Base-by-base conservation (phyloP, 73 alveolate genomes). In the Uronychia binucleata region DNA sequence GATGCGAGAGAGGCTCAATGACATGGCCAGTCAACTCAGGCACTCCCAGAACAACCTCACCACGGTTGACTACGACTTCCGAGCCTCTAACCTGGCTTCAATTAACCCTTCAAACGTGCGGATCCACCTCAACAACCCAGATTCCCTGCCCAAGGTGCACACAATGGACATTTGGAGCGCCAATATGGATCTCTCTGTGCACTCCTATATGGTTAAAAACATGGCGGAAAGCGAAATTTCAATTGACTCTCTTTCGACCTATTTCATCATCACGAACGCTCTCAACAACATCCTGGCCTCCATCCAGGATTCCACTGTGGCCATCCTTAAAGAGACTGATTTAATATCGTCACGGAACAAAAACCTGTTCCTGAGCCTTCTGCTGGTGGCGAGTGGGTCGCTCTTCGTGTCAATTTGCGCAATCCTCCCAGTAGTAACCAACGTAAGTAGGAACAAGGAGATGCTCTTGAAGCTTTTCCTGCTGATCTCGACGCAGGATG, bases 401-500 rank as follows among this genome's bases (percentile, higher is more conserved):
- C 84, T 86, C n/a, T 33, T 86, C 67, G 75, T 79, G 0, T 86
- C 92, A 1, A 35, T 86, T 8, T 79, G 78, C 79, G 67, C 67
- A 46, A 86, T 86, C 27, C 58, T 86, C 82, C 88, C 88, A 26
- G 88, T 86, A 31, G 92, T 85, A 0, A 86, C 88, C 5, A 86
- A 79, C 35, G 92, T 86, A 1, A 85, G 80, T 29, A 86, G 80
- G 31, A 86, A 86, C 78, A 86, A 86, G 35, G 92, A 86, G n/a
- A 85, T 60, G 35, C 81, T 86, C 31, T 84, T 86, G 59, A 30
- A 75, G 46, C 88, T 76, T 31, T 86, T 86, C 74, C 74, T 79
- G 79, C 59, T 78, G 26, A 86, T 86, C 8, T 80, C 74, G 33
- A 31, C 79, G n/a, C 78, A 86, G 34, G 92, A 86, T 79, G 92